Evolutionary conservation across 495 filamentous ascomycete genomes (phyloP), one percentile per base, ranked within the genome.

Genomic region (Gamarada debralockiae): DNA sequence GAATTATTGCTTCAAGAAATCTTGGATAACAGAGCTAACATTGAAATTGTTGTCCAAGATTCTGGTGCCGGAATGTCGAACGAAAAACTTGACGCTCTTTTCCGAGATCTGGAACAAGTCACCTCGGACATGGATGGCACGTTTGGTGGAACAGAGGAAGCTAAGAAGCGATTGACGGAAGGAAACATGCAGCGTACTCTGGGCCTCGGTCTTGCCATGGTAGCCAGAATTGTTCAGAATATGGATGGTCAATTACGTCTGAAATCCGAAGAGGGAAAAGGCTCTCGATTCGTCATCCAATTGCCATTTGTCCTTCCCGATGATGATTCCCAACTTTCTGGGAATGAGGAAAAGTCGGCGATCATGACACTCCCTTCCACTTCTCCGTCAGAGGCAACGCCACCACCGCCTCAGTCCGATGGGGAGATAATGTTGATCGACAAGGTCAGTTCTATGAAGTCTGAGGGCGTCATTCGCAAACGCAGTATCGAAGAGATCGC

Each of bases 231-330:
- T 40, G 73, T 96, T 18, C 79, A 81, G n/a, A 96, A 88, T 59
- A 92, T 95, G 86, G 83, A 92, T 48, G 92, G 92, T 0, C 92
- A 96, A 54, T 67, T 97, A 17, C 80, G 88, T 20, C 73, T 97
- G 5, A 95, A 91, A 57, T 95, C 91, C 0, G 90, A 95, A 64
- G 79, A 86, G 65, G 87, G 89, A 0, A 88, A 86, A 60, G 92
- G 92, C 1, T 92, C 90, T 25, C 77, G 86, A 24, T 95, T 97
- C 59, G 77, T 86, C 17, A 80, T 92, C 13, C 79, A 82, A 50
- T 62, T 92, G 33, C 84, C 82, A 3, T 89, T 92, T 50, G 71
- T 80, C 6, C 57, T 91, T 3, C 81, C 86, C 0, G 63, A 71
- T 2, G 70, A 73, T 7, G 73, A 77, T 12, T n/a, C 23, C 2